These are phyloP conservation scores for Ananas comosus DNA, from an alignment of 176 grass and related monocot genomes.

Conservation along the genomic window DNA sequence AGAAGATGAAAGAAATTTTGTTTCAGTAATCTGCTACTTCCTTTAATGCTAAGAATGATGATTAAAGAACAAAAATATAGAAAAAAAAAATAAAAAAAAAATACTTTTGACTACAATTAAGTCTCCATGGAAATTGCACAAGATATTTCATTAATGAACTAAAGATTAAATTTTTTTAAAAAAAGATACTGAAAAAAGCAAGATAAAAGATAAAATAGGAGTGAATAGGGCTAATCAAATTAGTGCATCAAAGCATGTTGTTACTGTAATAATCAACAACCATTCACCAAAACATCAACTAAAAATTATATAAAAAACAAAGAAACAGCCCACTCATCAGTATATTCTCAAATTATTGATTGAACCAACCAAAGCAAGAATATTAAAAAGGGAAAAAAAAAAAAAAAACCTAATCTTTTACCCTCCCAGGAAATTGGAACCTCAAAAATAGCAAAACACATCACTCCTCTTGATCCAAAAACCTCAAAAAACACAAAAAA, in stretches of 20 bases:
- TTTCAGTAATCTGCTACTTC: too few species aligned
- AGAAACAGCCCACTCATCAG: not conserved
- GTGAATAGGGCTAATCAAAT: not conserved
- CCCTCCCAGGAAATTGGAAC: not conserved
- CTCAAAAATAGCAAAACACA: not conserved
- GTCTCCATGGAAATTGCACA: not conserved
- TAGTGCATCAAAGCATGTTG: not conserved
- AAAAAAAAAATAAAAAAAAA: too few species aligned
- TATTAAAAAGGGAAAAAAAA: not conserved
- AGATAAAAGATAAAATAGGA: not conserved
- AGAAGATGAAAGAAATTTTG: too few species aligned
- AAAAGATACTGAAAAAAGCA: constrained; percentile 1
- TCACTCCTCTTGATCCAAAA: constrained; percentile 19
- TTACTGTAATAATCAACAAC: not conserved
- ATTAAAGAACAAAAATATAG: too few species aligned
- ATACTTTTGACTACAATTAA: too few species aligned
- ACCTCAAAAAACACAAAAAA: constrained; percentile 14
- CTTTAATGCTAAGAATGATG: too few species aligned
- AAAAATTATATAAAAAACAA: not conserved
- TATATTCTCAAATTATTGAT: not conserved
- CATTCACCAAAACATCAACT: constrained; percentile 7
- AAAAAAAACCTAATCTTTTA: not conserved
- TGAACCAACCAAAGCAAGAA: not conserved
- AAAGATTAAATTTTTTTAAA: not conserved
- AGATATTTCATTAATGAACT: not conserved